Conservation (phyloP, 768 basidiomycete species). For the Podaxis sp. region DNA sequence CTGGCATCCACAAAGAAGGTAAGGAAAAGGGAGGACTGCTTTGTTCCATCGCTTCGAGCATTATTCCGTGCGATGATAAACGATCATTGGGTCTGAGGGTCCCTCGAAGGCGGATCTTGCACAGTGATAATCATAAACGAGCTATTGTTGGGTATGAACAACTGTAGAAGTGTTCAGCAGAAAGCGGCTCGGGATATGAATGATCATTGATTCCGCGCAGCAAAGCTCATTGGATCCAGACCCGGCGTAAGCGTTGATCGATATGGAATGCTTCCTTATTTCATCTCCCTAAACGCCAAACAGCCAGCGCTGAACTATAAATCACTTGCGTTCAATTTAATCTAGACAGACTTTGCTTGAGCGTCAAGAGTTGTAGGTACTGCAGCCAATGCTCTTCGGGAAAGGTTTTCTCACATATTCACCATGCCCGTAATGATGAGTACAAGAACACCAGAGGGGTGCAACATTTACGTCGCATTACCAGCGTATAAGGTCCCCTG, state of each 20-base stretch:
- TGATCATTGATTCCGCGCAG: not conserved
- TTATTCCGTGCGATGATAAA: not conserved
- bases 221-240: not conserved
- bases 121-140: not conserved
- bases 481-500: too few species aligned
- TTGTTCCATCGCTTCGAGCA: not conserved
- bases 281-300: not conserved
- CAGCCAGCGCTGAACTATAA: not conserved
- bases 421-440: not conserved
- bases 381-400: not conserved
- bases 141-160: not conserved
- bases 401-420: not conserved
- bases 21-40: not conserved
- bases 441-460: too few species aligned
- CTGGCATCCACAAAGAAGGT: not conserved
- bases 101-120: not conserved
- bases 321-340: not conserved
- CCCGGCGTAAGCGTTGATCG: not conserved
- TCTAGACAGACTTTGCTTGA: not conserved
- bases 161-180: not conserved
- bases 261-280: not conserved
- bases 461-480: too few species aligned
- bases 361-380: not conserved
- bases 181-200: not conserved
- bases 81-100: not conserved